These are phyloP conservation scores for Castanospermum australe DNA, from an alignment of 306 rosid genomes.

Conservation along the genomic window DNA sequence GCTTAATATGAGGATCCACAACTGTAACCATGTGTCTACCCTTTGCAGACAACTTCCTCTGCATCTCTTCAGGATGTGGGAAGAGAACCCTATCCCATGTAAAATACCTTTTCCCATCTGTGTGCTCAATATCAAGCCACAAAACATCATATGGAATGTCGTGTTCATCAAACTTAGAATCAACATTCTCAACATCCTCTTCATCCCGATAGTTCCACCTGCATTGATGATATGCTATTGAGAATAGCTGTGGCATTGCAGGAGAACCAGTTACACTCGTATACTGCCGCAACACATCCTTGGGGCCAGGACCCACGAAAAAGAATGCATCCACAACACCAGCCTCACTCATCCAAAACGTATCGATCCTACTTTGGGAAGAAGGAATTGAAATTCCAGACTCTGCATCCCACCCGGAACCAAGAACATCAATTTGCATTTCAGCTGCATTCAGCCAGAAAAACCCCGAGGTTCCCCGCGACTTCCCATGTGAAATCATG, in stretches of 20 bases:
- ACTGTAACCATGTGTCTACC: conserved; percentile 95
- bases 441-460: conserved; percentile 97
- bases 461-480: conserved; percentile 70
- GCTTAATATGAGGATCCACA: conserved; percentile 95
- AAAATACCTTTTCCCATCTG: conserved; percentile 63
- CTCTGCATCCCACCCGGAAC: conserved; percentile 81
- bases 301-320: conserved; percentile 62
- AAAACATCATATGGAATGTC: conserved; percentile 68
- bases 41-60: conserved; percentile 70
- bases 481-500: conserved; percentile 88
- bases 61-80: conserved; percentile 82
- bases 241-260: conserved; percentile 63
- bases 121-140: conserved; percentile 83
- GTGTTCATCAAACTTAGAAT: conserved; percentile 60
- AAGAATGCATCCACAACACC: conserved; percentile 79
- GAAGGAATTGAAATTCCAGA: conserved; percentile 68
- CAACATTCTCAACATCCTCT: conserved; percentile 65
- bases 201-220: conserved; percentile 75
- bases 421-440: conserved; percentile 96
- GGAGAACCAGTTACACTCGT: conserved; percentile 54
- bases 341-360: conserved; percentile 94
- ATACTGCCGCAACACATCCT: conserved; percentile 60
- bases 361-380: conserved; percentile 64
- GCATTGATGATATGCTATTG: conserved; percentile 61
- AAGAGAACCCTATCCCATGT: conserved; percentile 58